Base-by-base conservation (phyloP, 345 rosid genomes). In the Syzygium aqueum region DNA sequence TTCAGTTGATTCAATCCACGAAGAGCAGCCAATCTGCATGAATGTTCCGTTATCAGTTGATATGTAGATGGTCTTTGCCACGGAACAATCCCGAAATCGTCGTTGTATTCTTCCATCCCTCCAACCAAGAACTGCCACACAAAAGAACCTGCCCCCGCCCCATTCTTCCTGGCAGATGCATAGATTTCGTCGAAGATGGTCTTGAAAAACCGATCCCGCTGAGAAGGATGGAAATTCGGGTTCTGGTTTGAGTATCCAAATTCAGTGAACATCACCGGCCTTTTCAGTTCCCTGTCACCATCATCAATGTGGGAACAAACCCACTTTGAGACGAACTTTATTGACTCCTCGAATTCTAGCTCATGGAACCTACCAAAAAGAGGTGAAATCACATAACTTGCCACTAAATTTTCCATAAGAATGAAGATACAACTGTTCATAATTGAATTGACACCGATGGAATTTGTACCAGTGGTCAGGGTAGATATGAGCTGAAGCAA, bases 401-500 rank as follows among this genome's bases (percentile, higher is more conserved):
- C n/a, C 87, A 49, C 52, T 28, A 49, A 28, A 77, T 33, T 49
- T 46, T 86, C 87, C 80, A 51, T 65, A 50, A 14, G 40, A 27
- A 54, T 27, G 65, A 88, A 85, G 63, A 28, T 30, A 37, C 25
- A 77, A 84, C 53, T 84, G 65, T 73, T 37, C 52, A 37, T 52
- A 21, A 53, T 84, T 30, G 53, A 63, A 80, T 77, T 77, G 30
- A 43, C 37, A 28, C 52, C 52, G 65, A 86, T 25, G 59, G 63
- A 87, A 67, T 37, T 85, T 94, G 92, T 91, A 96, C 99, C 99
- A 97, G 88, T 95, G 99, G 87, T 97, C 99, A 3, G 99, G 97
- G 90, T 97, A 97, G 92, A 95, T 93, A 90, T 97, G 99, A 92
- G 93, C 98, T 28, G 99, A 96, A 43, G 98, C 95, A 80, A 97